These are phyloP conservation scores for Phoenix roebelenii DNA, from an alignment of 176 grass and related monocot species.

Conservation along the genomic window DNA sequence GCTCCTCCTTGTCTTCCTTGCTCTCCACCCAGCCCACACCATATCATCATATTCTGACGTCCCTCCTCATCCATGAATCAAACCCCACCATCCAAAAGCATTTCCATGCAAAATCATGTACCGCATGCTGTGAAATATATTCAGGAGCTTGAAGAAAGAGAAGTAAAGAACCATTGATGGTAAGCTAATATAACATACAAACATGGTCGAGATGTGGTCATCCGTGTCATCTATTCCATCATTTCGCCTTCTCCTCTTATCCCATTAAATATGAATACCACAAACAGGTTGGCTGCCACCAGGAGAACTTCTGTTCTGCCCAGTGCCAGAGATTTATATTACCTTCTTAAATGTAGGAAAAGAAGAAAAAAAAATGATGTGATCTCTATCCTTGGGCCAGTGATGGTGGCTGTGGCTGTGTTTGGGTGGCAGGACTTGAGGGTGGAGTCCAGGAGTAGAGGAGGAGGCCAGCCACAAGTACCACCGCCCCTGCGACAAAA, in stretches of 20 bases:
- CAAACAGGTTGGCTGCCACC: constrained; percentile 6
- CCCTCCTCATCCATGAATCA: too few species aligned
- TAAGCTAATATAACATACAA: too few species aligned
- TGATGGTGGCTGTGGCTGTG: neutral
- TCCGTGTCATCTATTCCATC: constrained; percentile 16
- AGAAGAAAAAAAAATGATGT: constrained; percentile 16
- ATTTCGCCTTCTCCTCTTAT: constrained; percentile 15
- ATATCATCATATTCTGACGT: too few species aligned
- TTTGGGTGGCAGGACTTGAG: constrained; percentile 4
- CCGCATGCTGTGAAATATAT: too few species aligned
- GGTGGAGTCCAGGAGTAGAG: constrained; percentile 52
- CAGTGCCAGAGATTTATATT: neutral
- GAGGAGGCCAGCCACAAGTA: constrained; percentile 61
- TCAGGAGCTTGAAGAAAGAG: too few species aligned
- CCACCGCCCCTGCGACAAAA: constrained; percentile 57
- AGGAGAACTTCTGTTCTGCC: constrained; percentile 54
- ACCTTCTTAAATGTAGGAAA: neutral
- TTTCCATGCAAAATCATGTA: too few species aligned
- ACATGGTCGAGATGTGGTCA: neutral
- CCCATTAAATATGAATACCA: constrained; percentile 14
- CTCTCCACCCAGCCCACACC: constrained; percentile 13
- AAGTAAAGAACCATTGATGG: too few species aligned
- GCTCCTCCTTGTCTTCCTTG: constrained; percentile 24
- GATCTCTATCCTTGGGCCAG: constrained; percentile 2
- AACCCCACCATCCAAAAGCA: too few species aligned